Base-by-base conservation (phyloP, 2,329 filamentous ascomycete species). In the Cadophora sp. region DNA sequence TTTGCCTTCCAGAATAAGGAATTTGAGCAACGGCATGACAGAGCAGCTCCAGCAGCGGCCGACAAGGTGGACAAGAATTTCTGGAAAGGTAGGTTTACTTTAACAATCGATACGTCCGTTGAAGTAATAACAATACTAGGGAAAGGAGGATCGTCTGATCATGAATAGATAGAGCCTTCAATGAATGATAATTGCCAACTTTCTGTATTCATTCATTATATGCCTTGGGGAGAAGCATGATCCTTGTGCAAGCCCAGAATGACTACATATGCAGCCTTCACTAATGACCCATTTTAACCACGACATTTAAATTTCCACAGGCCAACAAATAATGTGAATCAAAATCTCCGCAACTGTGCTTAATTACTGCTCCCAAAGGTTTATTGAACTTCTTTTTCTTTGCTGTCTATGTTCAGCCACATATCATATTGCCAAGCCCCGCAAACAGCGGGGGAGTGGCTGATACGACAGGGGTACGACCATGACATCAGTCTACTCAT, bases 41-140 rank as follows among this genome's bases (percentile, higher is more conserved):
- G 77, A 14, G 81, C 82, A 0, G 73, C 78, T 6, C 55, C 71
- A 3, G 83, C 83, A 0, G 78, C 74, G 0, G 77, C 79, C 0
- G 85, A 87, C 67, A 85, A 85, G 78, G 86, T 89, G 2, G 79
- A 86, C 68, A 84, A 85, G 76, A 83, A 81, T 22, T 89, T 85
- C 69, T 89, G 86, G 85, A 79, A 70, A 65, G 80, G 79, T 76
- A 24, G 65, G 67, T 22, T 48, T n/a, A 24, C 12, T 43, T 29
- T 19, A 11, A n/a, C n/a, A n/a, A n/a, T n/a, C 19, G n/a, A 2
- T 19, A n/a, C 22, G 3, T 48, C 14, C 34, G 14, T 4, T 29
- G 22, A 31, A 3, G 5, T 72, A 22, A 67, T 71, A 60, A 67
- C 12, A 6, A 48, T 22, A 43, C 16, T 34, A 72, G 70, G 72